Conservation (phyloP, 192 early-diverging fungal genomes). For the Geranomyces variabilis region DNA sequence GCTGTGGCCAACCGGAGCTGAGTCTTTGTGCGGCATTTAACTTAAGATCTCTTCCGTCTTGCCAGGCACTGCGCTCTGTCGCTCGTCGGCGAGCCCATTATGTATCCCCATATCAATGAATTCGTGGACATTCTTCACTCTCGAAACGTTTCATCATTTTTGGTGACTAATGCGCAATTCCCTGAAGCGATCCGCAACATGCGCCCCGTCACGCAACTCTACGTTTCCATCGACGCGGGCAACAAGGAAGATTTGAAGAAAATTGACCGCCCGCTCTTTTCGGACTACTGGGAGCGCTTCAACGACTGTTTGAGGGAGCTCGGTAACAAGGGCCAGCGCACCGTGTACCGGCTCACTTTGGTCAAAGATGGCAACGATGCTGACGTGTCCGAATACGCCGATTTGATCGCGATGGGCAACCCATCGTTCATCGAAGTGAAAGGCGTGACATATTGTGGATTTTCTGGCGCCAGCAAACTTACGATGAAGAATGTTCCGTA, state of each 20-base stretch:
- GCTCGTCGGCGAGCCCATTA: conserved; percentile 62
- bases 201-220: conserved; percentile 73
- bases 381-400: conserved; percentile 68
- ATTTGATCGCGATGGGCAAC: conserved; percentile 62
- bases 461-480: conserved; percentile 62
- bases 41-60: conserved; percentile 14
- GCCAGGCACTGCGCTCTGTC: conserved; percentile 66
- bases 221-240: conserved; percentile 74
- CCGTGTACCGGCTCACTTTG: conserved; percentile 73
- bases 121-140: conserved; percentile 69
- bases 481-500: conserved; percentile 77
- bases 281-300: conserved; percentile 79
- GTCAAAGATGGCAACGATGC: conserved; percentile 75
- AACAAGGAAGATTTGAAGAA: conserved; percentile 76
- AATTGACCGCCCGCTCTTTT: conserved; percentile 74
- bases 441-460: conserved; percentile 78
- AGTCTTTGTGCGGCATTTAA: neutral
- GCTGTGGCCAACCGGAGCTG: neutral
- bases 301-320: conserved; percentile 64
- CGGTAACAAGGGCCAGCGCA: conserved; percentile 66
- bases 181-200: conserved; percentile 47
- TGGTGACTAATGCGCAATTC: conserved; percentile 79
- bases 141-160: conserved; percentile 68
- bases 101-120: conserved; percentile 80
- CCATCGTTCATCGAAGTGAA: conserved; percentile 78